A percentile compares a stretch with the other conserved stretches of the same genome.
phyloP scores from a whole-genome alignment of 2,329 filamentous ascomycete genomes.

The Exophiala spinifera region DNA sequence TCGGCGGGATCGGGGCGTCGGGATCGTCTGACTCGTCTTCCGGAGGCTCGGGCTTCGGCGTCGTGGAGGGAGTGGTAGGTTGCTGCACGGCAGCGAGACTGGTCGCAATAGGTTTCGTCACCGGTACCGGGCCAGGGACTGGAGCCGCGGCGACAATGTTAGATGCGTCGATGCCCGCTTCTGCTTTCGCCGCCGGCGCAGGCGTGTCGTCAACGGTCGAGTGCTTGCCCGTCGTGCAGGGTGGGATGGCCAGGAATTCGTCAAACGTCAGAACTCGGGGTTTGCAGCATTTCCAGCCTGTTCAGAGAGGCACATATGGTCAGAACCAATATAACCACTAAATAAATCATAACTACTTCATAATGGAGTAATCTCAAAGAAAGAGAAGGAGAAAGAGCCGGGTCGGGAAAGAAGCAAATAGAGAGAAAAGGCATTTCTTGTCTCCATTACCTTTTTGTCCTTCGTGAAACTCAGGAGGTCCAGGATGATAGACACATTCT shows the following conservation, averaged over 20 bases:
- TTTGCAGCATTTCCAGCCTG: conserved; percentile 99
- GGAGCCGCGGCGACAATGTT: conserved; percentile 18
- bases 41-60: conserved; percentile 59
- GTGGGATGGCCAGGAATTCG: conserved; percentile 89
- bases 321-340: background rate
- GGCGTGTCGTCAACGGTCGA: conserved; percentile 77
- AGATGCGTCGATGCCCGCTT: conserved; percentile 23
- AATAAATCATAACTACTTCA: background rate
- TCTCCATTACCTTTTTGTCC: conserved; percentile 84
- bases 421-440: no score
- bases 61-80: conserved; percentile 35
- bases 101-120: conserved; percentile 27
- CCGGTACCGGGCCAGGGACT: conserved; percentile 14
- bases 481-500: conserved; percentile 86
- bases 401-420: no score
- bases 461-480: conserved; percentile 92
- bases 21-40: conserved; percentile 89
- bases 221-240: conserved; percentile 90
- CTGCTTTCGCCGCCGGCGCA: conserved; percentile 35
- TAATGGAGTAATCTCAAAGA: background rate
- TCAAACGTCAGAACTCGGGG: conserved; percentile 94
- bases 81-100: conserved; percentile 36
- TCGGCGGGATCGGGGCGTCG: conserved; percentile 66
- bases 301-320: background rate
- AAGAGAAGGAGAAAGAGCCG: no score